These are phyloP conservation scores for Lycium ferocissimum DNA, from an alignment of 257 asterid genomes.

Conservation along the genomic window DNA sequence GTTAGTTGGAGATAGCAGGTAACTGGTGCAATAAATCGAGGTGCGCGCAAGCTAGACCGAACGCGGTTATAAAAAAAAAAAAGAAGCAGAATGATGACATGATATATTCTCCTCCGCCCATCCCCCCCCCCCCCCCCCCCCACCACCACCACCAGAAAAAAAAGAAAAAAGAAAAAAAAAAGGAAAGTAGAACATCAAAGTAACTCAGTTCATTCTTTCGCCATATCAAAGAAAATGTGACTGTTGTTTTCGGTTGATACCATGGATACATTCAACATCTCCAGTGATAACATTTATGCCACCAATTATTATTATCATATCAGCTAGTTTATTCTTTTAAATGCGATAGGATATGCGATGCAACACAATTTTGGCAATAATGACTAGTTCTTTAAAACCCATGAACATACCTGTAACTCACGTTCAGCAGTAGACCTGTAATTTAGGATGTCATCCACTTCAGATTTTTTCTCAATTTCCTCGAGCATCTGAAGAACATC, in stretches of 20 bases:
- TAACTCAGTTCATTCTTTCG: not conserved
- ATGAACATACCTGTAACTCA: slow-evolving; percentile 67
- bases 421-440: slow-evolving; percentile 89
- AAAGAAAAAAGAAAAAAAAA: not conserved
- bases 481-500: slow-evolving; percentile 73
- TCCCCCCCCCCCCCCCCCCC: not conserved
- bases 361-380: slow-evolving; percentile 25
- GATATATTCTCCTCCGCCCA: not conserved
- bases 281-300: not conserved
- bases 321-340: slow-evolving; percentile 7
- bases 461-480: slow-evolving; percentile 87
- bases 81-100: not conserved
- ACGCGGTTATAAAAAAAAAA: not conserved
- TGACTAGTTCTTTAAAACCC: not conserved
- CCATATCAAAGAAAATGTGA: not conserved
- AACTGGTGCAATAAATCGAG: not conserved
- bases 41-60: not conserved
- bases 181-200: not conserved
- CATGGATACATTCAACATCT: slow-evolving; percentile 1
- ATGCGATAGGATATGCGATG: not conserved
- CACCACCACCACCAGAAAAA: no score
- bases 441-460: slow-evolving; percentile 80
- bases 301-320: not conserved
- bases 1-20: not conserved
- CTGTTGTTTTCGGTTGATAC: not conserved